Percentiles rank a stretch among this genome's conserved stretches.
These are phyloP conservation scores for Beauveria scarabaeidicola DNA, from an alignment of 2,329 filamentous ascomycete genomes.

Conservation along the genomic window DNA sequence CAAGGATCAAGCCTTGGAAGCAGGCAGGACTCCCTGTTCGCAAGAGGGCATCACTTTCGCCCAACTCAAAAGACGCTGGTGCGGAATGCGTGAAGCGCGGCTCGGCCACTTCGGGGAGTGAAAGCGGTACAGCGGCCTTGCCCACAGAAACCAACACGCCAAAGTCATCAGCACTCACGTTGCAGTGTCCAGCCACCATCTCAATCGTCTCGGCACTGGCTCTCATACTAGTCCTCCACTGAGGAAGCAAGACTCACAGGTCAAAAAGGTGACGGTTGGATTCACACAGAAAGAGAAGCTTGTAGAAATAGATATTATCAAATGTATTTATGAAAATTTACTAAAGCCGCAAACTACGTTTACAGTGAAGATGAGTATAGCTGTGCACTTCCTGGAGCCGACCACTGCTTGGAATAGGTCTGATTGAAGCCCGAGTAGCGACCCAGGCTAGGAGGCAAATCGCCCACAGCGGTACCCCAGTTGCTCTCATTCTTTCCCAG, in stretches of 20 bases:
- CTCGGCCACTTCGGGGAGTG: background rate
- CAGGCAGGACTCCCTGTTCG: background rate
- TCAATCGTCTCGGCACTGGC: background rate
- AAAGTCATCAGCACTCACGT: background rate
- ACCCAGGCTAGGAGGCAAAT: constrained; percentile 53
- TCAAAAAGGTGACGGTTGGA: background rate
- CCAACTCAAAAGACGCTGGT: background rate
- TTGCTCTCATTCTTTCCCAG: constrained; percentile 52
- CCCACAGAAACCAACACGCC: background rate
- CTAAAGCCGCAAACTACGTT: background rate
- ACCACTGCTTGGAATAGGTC: constrained; percentile 11
- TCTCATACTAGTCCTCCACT: background rate
- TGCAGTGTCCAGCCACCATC: background rate
- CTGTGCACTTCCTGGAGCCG: background rate
- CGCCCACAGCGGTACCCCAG: constrained; percentile 52
- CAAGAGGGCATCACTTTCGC: background rate
- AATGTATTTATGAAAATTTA: background rate
- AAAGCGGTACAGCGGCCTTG: background rate
- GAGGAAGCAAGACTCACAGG: background rate
- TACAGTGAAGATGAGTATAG: background rate
- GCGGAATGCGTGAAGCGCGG: background rate
- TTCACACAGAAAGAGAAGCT: background rate
- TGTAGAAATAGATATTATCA: background rate
- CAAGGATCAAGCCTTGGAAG: constrained; percentile 2
- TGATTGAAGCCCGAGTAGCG: constrained; percentile 26